Base-by-base conservation (phyloP, 2,329 filamentous ascomycete genomes). In the Fusarium subtropicale region DNA sequence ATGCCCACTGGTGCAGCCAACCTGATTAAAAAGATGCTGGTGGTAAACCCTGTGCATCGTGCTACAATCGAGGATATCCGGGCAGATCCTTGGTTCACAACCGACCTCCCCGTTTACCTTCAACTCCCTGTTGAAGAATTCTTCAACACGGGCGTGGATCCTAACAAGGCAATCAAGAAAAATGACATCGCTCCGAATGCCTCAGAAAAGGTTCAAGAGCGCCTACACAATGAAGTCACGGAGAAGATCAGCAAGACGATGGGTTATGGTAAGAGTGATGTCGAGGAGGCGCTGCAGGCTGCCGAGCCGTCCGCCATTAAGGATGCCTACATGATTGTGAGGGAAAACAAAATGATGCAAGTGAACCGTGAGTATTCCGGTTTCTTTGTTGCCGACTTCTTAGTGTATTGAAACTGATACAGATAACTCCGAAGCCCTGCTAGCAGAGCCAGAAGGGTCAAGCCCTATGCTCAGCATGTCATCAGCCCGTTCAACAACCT, bases 231-330 rank as follows among this genome's bases (percentile, higher is more conserved):
- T 64, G 91, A 93, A 71, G 95, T 98, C 5, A 95, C 97, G 8
- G 92, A 94, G 63, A 98, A 98, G 84, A 91, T 99, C 55, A 96
- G 95, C 75, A 96, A 95, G 82, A 97, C 94, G 1, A 98, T 99
- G 94, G 96, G 96, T 64, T 99, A 99, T 78, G 94, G 92, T 36
- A 95, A 93, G 78, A 91, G 91, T 66, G 96, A 99, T 82, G 95
- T 99, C 55, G 92, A 97, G 77, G 96, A 98, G 79, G 95, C 96
- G 24, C 84, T 99, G 67, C 91, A 92, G 75, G 94, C 93, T 59
- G 90, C 96, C 55, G 96, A 99, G 78, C 96, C 96, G 15, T 98
- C 94, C 61, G 94, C 96, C 13, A 97, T 99, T 84, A 99, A 99
- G 82, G 96, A 99, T 81, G 96, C 96, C 2, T 99, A 98, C 82